Base-by-base conservation (phyloP, 1,284 basidiomycete species). In the Sanghuangporus baumii region DNA sequence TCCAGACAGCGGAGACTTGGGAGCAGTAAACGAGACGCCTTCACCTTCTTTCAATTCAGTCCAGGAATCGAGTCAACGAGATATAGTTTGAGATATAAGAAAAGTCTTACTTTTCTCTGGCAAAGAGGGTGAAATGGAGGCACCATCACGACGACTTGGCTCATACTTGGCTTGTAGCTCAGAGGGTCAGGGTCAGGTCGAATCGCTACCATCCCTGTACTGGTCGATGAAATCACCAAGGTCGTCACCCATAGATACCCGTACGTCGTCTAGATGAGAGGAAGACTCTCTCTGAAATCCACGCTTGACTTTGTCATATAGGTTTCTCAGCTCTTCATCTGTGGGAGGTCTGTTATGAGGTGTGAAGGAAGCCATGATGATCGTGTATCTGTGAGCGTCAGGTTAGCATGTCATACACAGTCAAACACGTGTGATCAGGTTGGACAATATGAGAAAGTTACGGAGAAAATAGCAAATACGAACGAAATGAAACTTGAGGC, bases 261-360 rank as follows among this genome's bases (percentile, higher is more conserved):
- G n/a, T n/a, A n/a, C 69, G 55, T 61, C 52, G 41, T 66, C 37
- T 18, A 68, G 63, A 8, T 69, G 65, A 6, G 66, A 0, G 16
- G 48, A 41, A 14, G 46, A 71, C 65, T 83, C 81, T 36, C 83
- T 80, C 38, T 78, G 74, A 70, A 87, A 90, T 56, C 81, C 81
- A 36, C 81, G 82, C 79, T 85, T 85, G 31, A 90, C 87, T 73
- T 88, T 84, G 64, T 88, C 82, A 73, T 89, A 90, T 56, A 90
- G 81, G 66, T 79, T 77, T 67, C 85, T 83, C 7, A 90, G 78
- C 69, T 89, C 87, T 67, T 85, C 85, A 67, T 89, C 87, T 63
- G 80, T 81, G 36, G 63, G 62, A 56, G 43, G 43, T 16, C 69
- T 77, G 61, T 77, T 76, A 64, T 68, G 70, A 51, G 69, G 55